A percentile compares a stretch with the other conserved stretches of the same genome.
phyloP scores from a whole-genome alignment of 148 eudicot species.

The Rhododendron williamsianum region DNA sequence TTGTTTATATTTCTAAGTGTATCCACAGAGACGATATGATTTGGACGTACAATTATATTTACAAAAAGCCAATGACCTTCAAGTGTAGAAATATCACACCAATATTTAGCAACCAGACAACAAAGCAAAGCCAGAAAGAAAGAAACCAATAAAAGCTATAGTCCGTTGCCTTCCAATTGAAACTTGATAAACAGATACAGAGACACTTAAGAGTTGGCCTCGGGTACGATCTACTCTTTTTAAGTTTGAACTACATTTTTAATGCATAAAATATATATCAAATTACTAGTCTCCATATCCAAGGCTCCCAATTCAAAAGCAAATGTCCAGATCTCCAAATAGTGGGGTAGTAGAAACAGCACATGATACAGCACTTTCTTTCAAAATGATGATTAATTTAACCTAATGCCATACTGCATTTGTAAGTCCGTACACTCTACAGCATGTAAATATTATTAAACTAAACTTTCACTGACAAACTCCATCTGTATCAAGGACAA shows the following conservation, averaged over 20 bases:
- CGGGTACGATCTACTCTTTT: neutral
- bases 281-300: neutral
- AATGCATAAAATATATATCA: neutral
- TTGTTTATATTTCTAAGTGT: neutral
- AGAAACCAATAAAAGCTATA: neutral
- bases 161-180: neutral
- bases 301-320: constrained; percentile 12
- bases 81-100: neutral
- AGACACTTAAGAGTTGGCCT: neutral
- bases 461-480: neutral
- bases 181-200: constrained; percentile 4
- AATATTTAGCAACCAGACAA: neutral
- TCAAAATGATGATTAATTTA: neutral
- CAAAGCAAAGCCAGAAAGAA: neutral
- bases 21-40: neutral
- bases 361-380: constrained; percentile 1
- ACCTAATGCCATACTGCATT: neutral
- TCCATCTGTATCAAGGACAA: constrained; percentile 7
- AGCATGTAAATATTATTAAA: neutral
- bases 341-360: neutral
- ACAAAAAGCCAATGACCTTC: neutral
- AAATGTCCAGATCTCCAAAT: constrained; percentile 8
- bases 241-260: constrained; percentile 5
- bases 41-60: neutral
- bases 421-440: neutral